A percentile compares a stretch with the other conserved stretches of the same genome.
Conservation (phyloP, 768 basidiomycete genomes). For the Boletus patriciae region DNA sequence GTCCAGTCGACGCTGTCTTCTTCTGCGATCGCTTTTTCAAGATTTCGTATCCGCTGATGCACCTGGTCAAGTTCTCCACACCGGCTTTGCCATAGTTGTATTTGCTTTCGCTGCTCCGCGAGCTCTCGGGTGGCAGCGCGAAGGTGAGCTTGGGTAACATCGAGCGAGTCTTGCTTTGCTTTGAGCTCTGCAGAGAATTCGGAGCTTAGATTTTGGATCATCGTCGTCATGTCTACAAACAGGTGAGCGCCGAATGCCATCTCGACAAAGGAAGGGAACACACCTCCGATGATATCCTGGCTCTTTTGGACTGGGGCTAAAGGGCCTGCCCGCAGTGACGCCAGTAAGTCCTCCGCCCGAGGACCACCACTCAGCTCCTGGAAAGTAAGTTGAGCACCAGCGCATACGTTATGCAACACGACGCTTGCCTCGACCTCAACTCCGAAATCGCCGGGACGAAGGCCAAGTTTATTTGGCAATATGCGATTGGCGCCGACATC, state of each 20-base stretch:
- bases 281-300: slow-evolving; percentile 81
- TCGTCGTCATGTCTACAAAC: slow-evolving; percentile 71
- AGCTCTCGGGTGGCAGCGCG: slow-evolving; percentile 88
- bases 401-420: not conserved
- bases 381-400: slow-evolving; percentile 1
- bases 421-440: slow-evolving; percentile 80
- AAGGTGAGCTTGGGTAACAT: slow-evolving; percentile 82
- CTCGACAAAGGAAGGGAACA: not conserved
- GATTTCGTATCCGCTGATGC: slow-evolving; percentile 77
- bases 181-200: slow-evolving; percentile 87
- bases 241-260: slow-evolving; percentile 9
- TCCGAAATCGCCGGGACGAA: slow-evolving; percentile 93
- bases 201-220: slow-evolving; percentile 74
- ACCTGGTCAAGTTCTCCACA: slow-evolving; percentile 81
- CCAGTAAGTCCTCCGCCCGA: slow-evolving; percentile 77
- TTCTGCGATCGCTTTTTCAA: slow-evolving; percentile 73
- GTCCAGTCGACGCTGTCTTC: slow-evolving; percentile 91
- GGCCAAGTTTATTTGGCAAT: slow-evolving; percentile 87
- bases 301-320: slow-evolving; percentile 83
- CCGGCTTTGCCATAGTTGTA: slow-evolving; percentile 69
- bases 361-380: slow-evolving; percentile 72
- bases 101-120: slow-evolving; percentile 85
- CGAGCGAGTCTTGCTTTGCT: slow-evolving; percentile 83
- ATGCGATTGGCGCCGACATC: slow-evolving; percentile 92
- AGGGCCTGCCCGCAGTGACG: slow-evolving; percentile 70